A percentile compares a stretch with the other conserved stretches of the same genome.
Evolutionary conservation across 1,139 yeast genomes (phyloP).

Genomic region (Suhomyces atakaporum): DNA sequence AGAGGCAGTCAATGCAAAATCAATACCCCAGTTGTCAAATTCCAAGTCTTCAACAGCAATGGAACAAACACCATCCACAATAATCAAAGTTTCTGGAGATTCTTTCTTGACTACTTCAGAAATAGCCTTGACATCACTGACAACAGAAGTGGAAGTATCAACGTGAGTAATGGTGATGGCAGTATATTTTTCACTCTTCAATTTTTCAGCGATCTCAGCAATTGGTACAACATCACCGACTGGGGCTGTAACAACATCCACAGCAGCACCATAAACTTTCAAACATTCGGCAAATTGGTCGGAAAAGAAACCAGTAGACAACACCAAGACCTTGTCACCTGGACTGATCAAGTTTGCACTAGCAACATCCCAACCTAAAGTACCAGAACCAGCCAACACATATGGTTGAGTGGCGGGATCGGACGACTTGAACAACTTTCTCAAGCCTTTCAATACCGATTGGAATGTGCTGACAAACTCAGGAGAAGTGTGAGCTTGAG

Average conservation of each 20-base stretch:
- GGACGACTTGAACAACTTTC: conserved; percentile 73
- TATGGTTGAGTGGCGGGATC: conserved; percentile 71
- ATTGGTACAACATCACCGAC: conserved; percentile 74
- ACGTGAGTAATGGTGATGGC: conserved; percentile 90
- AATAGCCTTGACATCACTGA: conserved; percentile 68
- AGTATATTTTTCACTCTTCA: conserved; percentile 54
- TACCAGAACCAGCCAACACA: conserved; percentile 87
- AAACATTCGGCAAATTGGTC: conserved; percentile 84
- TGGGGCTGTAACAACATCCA: conserved; percentile 66
- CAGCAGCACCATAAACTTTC: conserved; percentile 68
- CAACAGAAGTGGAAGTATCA: conserved; percentile 93
- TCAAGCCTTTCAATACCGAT: conserved; percentile 62
- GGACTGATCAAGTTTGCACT: conserved; percentile 71
- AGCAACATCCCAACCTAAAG: conserved; percentile 92
- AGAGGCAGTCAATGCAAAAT: conserved; percentile 85
- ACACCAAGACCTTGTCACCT: conserved; percentile 74
- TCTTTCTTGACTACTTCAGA: conserved; percentile 59
- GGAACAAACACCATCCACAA: conserved; percentile 95
- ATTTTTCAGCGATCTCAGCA: conserved; percentile 54
- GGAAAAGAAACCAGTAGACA: conserved; percentile 92
- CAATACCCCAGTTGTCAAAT: conserved; percentile 90
- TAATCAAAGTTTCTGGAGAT: conserved; percentile 77
- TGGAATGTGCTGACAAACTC: conserved; percentile 79
- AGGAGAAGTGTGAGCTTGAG: conserved; percentile 90
- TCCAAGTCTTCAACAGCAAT: conserved; percentile 84